Conservation (phyloP, 768 basidiomycete genomes). For the Nidularia pulvinata region DNA sequence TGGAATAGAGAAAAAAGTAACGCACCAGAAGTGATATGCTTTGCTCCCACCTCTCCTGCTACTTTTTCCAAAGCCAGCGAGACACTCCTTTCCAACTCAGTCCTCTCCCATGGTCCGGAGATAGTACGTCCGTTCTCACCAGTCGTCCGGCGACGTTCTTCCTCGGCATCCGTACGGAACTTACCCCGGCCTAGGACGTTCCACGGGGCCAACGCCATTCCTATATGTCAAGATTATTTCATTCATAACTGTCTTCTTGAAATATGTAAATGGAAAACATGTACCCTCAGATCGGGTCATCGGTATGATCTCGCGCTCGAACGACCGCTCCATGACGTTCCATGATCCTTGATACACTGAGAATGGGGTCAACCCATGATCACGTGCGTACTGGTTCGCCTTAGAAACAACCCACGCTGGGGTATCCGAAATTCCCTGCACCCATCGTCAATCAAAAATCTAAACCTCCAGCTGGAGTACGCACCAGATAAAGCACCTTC, state of each 20-base stretch:
- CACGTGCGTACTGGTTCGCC: conserved; percentile 26
- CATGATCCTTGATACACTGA: conserved; percentile 50
- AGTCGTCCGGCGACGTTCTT: conserved; percentile 10
- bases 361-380: conserved; percentile 49
- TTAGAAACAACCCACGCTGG: conserved; percentile 49
- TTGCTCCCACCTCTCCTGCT: conserved; percentile 45
- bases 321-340: conserved; percentile 41
- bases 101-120: conserved; percentile 41
- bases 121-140: conserved; percentile 11
- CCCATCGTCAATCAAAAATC: not conserved
- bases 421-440: conserved; percentile 35
- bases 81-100: conserved; percentile 37
- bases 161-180: conserved; percentile 51
- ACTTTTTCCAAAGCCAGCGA: conserved; percentile 47
- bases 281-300: conserved; percentile 41
- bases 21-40: conserved; percentile 43
- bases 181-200: conserved; percentile 35
- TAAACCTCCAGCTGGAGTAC: no score
- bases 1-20: no score
- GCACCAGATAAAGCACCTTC: conserved; percentile 47
- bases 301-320: conserved; percentile 44
- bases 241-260: not conserved
- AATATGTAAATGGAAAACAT: not conserved
- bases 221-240: conserved; percentile 18
- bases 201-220: conserved; percentile 31